A percentile compares a stretch with the other conserved stretches of the same genome.
Evolutionary conservation across 352 stramenopile genomes (phyloP).

Genomic region (Plasmopara viticola): DNA sequence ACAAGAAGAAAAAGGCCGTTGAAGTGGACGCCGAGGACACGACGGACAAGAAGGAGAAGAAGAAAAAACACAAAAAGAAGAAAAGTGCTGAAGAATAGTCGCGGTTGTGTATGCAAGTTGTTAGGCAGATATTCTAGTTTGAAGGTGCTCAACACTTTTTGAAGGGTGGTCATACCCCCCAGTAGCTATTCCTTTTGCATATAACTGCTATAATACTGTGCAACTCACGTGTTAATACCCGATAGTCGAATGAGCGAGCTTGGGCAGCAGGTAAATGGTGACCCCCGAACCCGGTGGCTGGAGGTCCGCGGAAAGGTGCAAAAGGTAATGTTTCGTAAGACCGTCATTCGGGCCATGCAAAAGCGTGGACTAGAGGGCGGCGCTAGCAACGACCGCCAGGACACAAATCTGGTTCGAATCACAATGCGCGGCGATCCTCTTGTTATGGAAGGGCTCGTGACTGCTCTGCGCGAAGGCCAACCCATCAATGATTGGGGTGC

Average conservation of each 20-base stretch:
- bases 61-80: constrained; percentile 42
- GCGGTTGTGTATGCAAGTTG: constrained; percentile 1
- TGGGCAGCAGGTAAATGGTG: constrained; percentile 8
- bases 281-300: constrained; percentile 29
- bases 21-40: constrained; percentile 26
- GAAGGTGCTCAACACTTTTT: too few relatives aligned
- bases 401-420: constrained; percentile 54
- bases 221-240: background rate
- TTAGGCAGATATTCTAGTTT: background rate
- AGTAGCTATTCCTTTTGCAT: too few relatives aligned
- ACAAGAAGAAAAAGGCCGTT: constrained; percentile 69
- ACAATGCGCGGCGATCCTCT: constrained; percentile 43
- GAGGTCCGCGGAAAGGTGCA: constrained; percentile 68
- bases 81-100: constrained; percentile 48
- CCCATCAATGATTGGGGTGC: constrained; percentile 70
- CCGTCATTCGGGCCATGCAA: constrained; percentile 67
- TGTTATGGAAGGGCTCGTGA: constrained; percentile 41
- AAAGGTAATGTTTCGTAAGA: constrained; percentile 81
- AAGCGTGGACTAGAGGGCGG: constrained; percentile 54
- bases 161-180: too few relatives aligned
- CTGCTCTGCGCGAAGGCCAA: constrained; percentile 34
- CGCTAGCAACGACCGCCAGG: constrained; percentile 56
- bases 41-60: constrained; percentile 31
- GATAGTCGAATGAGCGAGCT: constrained; percentile 2
- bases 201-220: too few relatives aligned